Evolutionary conservation across 2,329 filamentous ascomycete species (phyloP), one percentile per base, ranked within the genome.

Genomic region (Ilyonectria sp.): DNA sequence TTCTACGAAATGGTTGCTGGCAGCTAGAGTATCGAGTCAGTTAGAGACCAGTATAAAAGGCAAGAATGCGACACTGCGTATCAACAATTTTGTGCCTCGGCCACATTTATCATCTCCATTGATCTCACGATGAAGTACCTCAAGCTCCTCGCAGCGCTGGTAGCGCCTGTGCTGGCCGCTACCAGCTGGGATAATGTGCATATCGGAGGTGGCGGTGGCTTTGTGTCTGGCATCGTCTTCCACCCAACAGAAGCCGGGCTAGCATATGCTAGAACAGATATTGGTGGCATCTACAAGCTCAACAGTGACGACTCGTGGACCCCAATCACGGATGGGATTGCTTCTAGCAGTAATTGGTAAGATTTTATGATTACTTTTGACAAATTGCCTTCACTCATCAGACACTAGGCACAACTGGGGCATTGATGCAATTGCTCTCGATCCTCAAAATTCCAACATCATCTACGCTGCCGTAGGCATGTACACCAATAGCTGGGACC

Each of bases 401-500:
- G 6, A 1, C 2, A 17, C 7, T 59, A 87, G 85, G 86, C 82
- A 85, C 69, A 81, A 85, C 62, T 90, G 87, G 87, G 88, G 87
- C 6, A 78, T 89, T 13, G 87, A 90, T 70, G 86, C 87, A 1
- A 67, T 90, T 10, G 88, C 87, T 2, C 79, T 89, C 0, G 88
- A 90, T 65, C 85, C 87, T 1, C 80, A 86, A 29, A 82, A 90
- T 57, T 77, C 85, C 3, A 79, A 84, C 63, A 84, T 85, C 58
- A 80, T 90, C 1, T 89, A 87, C 69, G 81, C 86, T 2, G 87
- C 87, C 0, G 82, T 86, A 1, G 87, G 88, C 63, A 83, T 87
- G 81, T 90, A 90, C 75, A 90, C 87, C n/a, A 90, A 86, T 74
- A 79, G 79, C 68, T 90, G 87, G 87, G 88, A 90, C 63, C 86